Evolutionary conservation across 306 rosid genomes (phyloP), one percentile per base, ranked within the genome.

Genomic region (Acmispon strigosus): DNA sequence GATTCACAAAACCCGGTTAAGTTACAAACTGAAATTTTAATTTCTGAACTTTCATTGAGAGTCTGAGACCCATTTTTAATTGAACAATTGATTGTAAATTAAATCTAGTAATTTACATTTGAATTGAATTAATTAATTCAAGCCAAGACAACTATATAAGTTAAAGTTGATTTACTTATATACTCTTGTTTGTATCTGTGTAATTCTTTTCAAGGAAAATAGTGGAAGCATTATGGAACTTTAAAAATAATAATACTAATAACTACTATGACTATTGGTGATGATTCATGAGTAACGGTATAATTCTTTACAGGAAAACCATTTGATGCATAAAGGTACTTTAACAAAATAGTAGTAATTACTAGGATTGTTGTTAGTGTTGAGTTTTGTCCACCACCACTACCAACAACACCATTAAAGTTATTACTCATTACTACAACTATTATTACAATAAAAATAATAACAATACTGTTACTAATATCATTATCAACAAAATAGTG

Each of bases 1-100:
- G 67, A 67, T 74, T 47, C 71, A 43, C 17, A 74, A 77, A 67
- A 50, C 79, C 22, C 58, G 2, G 36, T 71, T 54, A 54, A 17
- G 60, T 27, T 54, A 39, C 74, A 16, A 17, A 72, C 24, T 68
- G 29, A 69, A 52, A 59, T 34, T 55, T 54, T 60, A 43, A 62
- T 50, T 65, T 49, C 22, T 15, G 10, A 27, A 34, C 65, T 50
- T 53, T 55, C 6, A 6, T 17, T 3, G 42, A 45, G 43, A 63
- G 11, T 52, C 24, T 3, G 42, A 45, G 43, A 63, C n/a, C 58
- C 42, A 44, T 39, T 42, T 12, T 56, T 51, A 48, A 63, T 57
- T 29, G 27, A 37, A 70, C 4, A 65, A 24, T 37, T 57, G 42
- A 66, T 13, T 62, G 56, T 51, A 41, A 55, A 13, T 68, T 39